Conservation (phyloP, 352 stramenopile genomes). For the Phytophthora uliginosa region DNA sequence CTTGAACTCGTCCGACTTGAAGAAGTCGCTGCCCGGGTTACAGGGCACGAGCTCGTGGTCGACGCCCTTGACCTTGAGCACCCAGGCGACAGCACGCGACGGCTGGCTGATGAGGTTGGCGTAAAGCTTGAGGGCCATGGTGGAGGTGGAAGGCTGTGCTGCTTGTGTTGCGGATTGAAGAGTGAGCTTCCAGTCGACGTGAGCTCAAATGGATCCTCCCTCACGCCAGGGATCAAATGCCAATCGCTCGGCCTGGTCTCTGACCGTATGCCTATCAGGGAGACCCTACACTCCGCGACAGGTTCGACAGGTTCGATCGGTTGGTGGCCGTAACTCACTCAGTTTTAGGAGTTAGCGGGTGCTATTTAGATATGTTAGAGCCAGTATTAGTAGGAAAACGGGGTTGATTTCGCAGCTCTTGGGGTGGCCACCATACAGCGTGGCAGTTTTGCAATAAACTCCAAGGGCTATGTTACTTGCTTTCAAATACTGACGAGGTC, state of each 20-base stretch:
- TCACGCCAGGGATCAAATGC: constrained; percentile 1
- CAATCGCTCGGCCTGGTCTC: constrained; percentile 20
- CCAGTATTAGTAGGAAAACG: too few species aligned
- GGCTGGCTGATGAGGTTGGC: constrained; percentile 73
- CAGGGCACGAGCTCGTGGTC: constrained; percentile 49
- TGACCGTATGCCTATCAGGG: constrained; percentile 6
- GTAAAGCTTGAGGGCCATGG: constrained; percentile 64
- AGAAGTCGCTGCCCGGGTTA: constrained; percentile 42
- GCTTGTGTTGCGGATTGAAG: constrained; percentile 21
- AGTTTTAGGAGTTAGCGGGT: too few species aligned
- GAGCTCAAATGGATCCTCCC: background rate
- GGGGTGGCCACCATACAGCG: too few species aligned
- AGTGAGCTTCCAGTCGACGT: constrained; percentile 22
- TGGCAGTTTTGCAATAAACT: too few species aligned
- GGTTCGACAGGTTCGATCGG: too few species aligned
- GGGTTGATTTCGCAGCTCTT: too few species aligned
- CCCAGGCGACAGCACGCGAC: constrained; percentile 45
- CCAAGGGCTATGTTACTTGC: too few species aligned
- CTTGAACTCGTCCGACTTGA: constrained; percentile 64
- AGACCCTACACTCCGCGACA: too few species aligned
- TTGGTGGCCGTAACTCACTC: too few species aligned
- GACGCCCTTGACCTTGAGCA: constrained; percentile 59
- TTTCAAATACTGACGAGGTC: too few species aligned
- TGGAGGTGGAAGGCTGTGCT: background rate
- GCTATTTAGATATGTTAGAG: too few species aligned